Conservation (phyloP, 768 basidiomycete genomes). For the Termitomyces sp. region DNA sequence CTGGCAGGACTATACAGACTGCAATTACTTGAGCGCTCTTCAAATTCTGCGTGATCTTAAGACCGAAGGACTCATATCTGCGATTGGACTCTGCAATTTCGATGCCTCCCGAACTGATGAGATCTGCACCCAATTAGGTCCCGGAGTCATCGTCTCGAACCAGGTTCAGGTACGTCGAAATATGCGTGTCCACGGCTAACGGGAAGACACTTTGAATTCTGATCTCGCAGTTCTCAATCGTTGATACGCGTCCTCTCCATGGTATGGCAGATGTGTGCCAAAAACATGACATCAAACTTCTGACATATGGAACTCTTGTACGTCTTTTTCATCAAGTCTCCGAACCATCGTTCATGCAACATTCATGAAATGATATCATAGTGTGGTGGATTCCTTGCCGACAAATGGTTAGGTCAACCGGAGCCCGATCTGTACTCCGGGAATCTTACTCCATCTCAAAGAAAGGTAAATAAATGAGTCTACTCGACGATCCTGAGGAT, state of each 20-base stretch:
- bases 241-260: slow-evolving; percentile 74
- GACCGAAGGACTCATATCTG: slow-evolving; percentile 53
- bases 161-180: slow-evolving; percentile 65
- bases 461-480: slow-evolving; percentile 51
- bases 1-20: slow-evolving; percentile 68
- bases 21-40: slow-evolving; percentile 39
- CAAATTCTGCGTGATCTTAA: slow-evolving; percentile 59
- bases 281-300: slow-evolving; percentile 66
- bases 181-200: not conserved
- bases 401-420: slow-evolving; percentile 64
- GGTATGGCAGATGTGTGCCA: slow-evolving; percentile 77
- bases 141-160: slow-evolving; percentile 73
- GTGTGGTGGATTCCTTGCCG: slow-evolving; percentile 83
- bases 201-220: not conserved
- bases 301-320: slow-evolving; percentile 83
- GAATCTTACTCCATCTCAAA: slow-evolving; percentile 73
- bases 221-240: slow-evolving; percentile 66
- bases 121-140: slow-evolving; percentile 72
- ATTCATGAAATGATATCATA: slow-evolving; percentile 27
- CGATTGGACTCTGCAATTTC: slow-evolving; percentile 80
- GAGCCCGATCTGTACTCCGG: slow-evolving; percentile 73
- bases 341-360: not conserved
- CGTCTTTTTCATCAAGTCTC: slow-evolving; percentile 21
- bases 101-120: slow-evolving; percentile 73
- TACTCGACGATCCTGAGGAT: slow-evolving; percentile 1